Evolutionary conservation across 768 basidiomycete genomes (phyloP), one percentile per base, ranked within the genome.

Genomic region (Neoboletus magnificus): DNA sequence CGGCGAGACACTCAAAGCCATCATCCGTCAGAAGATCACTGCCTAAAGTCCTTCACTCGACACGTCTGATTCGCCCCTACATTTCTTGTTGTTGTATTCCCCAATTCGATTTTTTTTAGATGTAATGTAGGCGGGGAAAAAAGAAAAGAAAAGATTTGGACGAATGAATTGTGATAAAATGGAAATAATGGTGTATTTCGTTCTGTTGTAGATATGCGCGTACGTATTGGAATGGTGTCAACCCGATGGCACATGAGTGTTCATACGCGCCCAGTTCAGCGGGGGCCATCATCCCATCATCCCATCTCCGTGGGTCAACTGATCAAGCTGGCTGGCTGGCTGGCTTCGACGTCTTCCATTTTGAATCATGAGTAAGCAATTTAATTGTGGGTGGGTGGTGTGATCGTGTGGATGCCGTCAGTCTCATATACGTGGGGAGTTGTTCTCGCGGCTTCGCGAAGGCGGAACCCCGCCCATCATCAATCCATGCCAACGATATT

Each of bases 1-100:
- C 67, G 93, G 93, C 55, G 82, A 85, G 69, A 84, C 90, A 4
- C 86, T 99, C 76, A 97, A 96, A 82, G 73, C 75, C 13, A 71
- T 91, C 61, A 79, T 99, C 71, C 85, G 80, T 73, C 61, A 84
- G 75, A 90, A 87, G 73, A 68, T 91, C 43, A 2, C 47, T 15
- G 69, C 63, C 29, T 71, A 42, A 33, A n/a, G n/a, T n/a, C n/a
- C n/a, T n/a, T n/a, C n/a, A n/a, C n/a, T n/a, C n/a, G n/a, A n/a
- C n/a, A n/a, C n/a, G n/a, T n/a, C n/a, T n/a, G n/a, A n/a, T n/a
- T n/a, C n/a, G n/a, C n/a, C n/a, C n/a, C n/a, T n/a, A n/a, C n/a
- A n/a, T n/a, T n/a, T n/a, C n/a, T n/a, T n/a, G n/a, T n/a, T n/a
- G n/a, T n/a, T n/a, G n/a, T n/a, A n/a, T n/a, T 27, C 27, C 27